Percentiles rank a stretch among this genome's conserved stretches.
Evolutionary conservation across 306 rosid genomes (phyloP).

Genomic region (Quercus berberidifolia): DNA sequence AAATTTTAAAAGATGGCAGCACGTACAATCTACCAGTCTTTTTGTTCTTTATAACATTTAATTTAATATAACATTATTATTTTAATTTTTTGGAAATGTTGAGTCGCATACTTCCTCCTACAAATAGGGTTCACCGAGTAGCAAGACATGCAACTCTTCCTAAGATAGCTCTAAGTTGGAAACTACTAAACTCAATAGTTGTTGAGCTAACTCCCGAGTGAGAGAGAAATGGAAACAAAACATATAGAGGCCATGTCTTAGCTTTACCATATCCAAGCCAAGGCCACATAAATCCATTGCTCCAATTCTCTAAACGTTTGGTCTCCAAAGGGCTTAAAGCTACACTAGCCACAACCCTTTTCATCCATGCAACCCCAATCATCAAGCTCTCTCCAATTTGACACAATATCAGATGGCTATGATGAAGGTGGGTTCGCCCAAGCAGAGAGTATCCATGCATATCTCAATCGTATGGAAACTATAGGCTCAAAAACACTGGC

Average conservation of each 20-base stretch:
- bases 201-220: too few species aligned
- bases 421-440: conserved; percentile 53
- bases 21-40: too few species aligned
- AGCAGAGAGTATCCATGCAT: conserved; percentile 29
- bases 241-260: conserved; percentile 26
- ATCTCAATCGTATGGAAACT: conserved; percentile 33
- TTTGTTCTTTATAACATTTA: too few species aligned
- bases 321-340: conserved; percentile 29
- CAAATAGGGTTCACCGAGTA: too few species aligned
- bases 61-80: too few species aligned
- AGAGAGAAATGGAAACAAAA: too few species aligned
- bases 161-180: too few species aligned
- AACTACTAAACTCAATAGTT: too few species aligned
- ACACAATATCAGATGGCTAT: conserved; percentile 62
- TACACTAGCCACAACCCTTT: conserved; percentile 50
- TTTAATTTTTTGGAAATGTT: too few species aligned
- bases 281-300: conserved; percentile 57
- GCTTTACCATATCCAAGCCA: conserved; percentile 53
- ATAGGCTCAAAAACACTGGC: conserved; percentile 37
- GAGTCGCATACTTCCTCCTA: too few species aligned
- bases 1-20: too few species aligned
- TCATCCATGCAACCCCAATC: conserved; percentile 39
- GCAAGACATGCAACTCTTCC: too few species aligned
- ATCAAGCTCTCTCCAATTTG: conserved; percentile 29
- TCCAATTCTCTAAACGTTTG: conserved; percentile 39